Evolutionary conservation across 2,329 filamentous ascomycete species (phyloP).

Genomic region (Simplicillium sp.): DNA sequence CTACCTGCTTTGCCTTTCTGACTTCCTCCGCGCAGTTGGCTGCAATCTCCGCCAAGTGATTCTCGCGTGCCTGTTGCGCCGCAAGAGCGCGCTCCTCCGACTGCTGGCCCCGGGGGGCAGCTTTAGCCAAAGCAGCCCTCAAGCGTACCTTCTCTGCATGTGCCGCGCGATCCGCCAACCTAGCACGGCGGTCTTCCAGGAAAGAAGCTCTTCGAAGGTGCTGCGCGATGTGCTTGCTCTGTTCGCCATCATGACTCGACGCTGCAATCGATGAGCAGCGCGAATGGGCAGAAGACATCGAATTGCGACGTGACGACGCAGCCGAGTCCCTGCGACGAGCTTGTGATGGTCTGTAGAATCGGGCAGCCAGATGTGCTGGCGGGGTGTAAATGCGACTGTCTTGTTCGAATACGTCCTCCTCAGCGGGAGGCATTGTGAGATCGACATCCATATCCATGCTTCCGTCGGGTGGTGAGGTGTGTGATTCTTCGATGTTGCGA

Average conservation of each 20-base stretch:
- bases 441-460: conserved; percentile 22
- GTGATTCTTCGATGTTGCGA: conserved; percentile 27
- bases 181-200: conserved; percentile 69
- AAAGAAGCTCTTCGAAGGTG: conserved; percentile 73
- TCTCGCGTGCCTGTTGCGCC: conserved; percentile 68
- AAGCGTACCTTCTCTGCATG: conserved; percentile 78
- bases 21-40: conserved; percentile 77
- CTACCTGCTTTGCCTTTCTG: conserved; percentile 71
- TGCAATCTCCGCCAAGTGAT: conserved; percentile 73
- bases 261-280: conserved; percentile 51
- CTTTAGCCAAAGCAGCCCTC: conserved; percentile 65
- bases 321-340: conserved; percentile 66
- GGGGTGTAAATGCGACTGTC: conserved; percentile 42
- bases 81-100: conserved; percentile 71
- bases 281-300: conserved; percentile 66
- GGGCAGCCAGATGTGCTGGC: conserved; percentile 67
- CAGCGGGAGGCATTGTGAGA: conserved; percentile 26
- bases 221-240: conserved; percentile 71
- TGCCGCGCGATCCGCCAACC: conserved; percentile 69
- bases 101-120: conserved; percentile 53
- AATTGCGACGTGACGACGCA: conserved; percentile 70
- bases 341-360: conserved; percentile 61
- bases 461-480: conserved; percentile 18
- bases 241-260: conserved; percentile 41
- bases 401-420: conserved; percentile 24